Evolutionary conservation across 140 eudicot genomes (phyloP), one percentile per base, ranked within the genome.

Genomic region (Bidens hawaiensis): DNA sequence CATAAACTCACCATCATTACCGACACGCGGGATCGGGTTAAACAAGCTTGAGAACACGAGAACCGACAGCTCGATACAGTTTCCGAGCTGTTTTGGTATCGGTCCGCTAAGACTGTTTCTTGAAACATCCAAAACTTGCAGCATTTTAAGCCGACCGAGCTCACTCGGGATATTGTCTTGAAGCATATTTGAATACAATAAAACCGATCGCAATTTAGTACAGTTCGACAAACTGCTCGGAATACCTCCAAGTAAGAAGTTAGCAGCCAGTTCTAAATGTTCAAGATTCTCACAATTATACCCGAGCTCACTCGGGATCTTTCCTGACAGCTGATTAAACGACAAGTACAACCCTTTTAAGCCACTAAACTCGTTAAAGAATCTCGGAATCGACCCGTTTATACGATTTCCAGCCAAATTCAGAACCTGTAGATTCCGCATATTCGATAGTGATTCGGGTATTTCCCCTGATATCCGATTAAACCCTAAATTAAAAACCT

Each of bases 401-500:
- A 88, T 5, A 17, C 28, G 77, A 80, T 88, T 88, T 41, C 86
- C 88, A 24, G 96, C 96, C 27, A 88, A 65, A 71, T 82, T 85
- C 76, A 88, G 9, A 47, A 85, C 26, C 62, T 82, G 82, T n/a
- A 85, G 67, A 38, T 63, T 70, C 71, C 28, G 48, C 64, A 79
- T 76, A 60, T 47, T 65, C 34, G 77, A 78, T 18, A 88, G 53
- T 0, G 94, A 85, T 60, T 51, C 25, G 3, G 90, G 94, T 64
- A 88, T 85, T 24, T 45, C 78, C 25, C 96, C 94, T 0, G 24
- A 64, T 64, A 88, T 72, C 80, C 63, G 63, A 82, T 88, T 88
- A 76, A 88, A 88, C 43, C 94, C 96, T 70, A 88, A 69, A 70
- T 88, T 85, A 54, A 88, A 76, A 75, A 85, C 84, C 77, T 68